Evolutionary conservation across 2,329 filamentous ascomycete species (phyloP).

Genomic region (Ophiocordyceps polyrhachis-furcata): DNA sequence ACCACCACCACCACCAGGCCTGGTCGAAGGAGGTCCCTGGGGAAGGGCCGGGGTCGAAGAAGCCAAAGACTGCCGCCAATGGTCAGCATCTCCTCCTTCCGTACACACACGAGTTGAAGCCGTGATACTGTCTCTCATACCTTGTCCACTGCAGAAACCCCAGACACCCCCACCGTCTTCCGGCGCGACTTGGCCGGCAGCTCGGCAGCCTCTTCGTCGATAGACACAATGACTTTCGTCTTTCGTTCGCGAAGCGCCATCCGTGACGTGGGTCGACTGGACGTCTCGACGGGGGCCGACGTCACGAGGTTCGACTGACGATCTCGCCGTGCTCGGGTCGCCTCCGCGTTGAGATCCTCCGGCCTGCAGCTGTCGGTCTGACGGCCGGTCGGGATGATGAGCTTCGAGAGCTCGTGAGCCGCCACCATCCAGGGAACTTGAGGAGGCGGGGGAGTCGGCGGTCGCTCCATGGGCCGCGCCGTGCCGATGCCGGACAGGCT

Average conservation of each 20-base stretch:
- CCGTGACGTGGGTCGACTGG: conserved; percentile 31
- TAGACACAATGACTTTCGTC: conserved; percentile 32
- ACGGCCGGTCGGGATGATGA: conserved; percentile 60
- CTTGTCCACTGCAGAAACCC: conserved; percentile 11
- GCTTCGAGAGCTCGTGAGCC: conserved; percentile 62
- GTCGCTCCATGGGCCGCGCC: conserved; percentile 11
- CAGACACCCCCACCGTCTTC: conserved; percentile 38
- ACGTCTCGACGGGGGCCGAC: conserved; percentile 8
- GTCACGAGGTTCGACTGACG: conserved; percentile 32
- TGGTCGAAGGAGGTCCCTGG: conserved; percentile 9
- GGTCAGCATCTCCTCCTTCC: not conserved
- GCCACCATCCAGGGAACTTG: conserved; percentile 75
- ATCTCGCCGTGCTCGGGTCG: conserved; percentile 43
- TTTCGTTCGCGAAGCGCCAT: conserved; percentile 62
- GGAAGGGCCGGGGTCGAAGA: conserved; percentile 13
- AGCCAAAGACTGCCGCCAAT: conserved; percentile 11
- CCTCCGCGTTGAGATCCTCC: conserved; percentile 60
- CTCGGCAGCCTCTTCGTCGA: conserved; percentile 22
- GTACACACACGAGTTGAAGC: not conserved
- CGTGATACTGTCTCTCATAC: conserved; percentile 4
- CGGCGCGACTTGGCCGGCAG: conserved; percentile 27
- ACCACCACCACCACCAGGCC: conserved; percentile 20
- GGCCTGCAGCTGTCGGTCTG: conserved; percentile 58
- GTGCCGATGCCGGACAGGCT: conserved; percentile 36
- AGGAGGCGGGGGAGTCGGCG: conserved; percentile 51